These are phyloP conservation scores for Colletotrichum scovillei DNA, from an alignment of 2,329 filamentous ascomycete species.

Conservation along the genomic window DNA sequence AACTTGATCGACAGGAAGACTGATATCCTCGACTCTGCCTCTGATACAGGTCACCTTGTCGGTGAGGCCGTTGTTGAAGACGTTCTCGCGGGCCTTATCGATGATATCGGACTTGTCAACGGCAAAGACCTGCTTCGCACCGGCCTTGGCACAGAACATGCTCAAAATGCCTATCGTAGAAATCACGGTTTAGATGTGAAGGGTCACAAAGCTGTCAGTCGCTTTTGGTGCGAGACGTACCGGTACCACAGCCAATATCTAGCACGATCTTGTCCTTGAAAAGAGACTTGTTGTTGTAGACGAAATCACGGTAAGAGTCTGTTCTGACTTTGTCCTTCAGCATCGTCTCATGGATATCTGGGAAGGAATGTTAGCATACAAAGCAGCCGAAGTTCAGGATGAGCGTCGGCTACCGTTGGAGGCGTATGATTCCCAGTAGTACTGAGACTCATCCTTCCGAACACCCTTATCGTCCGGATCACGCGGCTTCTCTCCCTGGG, in stretches of 20 bases:
- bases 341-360: conserved; percentile 95
- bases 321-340: conserved; percentile 90
- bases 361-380: conserved; percentile 23
- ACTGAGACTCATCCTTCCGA: conserved; percentile 52
- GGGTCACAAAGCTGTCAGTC: not conserved
- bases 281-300: conserved; percentile 89
- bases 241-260: conserved; percentile 88
- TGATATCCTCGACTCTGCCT: conserved; percentile 90
- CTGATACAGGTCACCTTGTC: conserved; percentile 81
- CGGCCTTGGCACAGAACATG: conserved; percentile 94
- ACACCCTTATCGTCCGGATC: conserved; percentile 37
- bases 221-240: conserved; percentile 46
- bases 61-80: conserved; percentile 82
- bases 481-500: conserved; percentile 36
- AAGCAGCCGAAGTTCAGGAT: not conserved
- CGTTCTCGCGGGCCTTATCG: conserved; percentile 84
- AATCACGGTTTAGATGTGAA: not conserved
- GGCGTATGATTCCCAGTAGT: conserved; percentile 73
- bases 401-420: conserved; percentile 60
- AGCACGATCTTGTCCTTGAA: conserved; percentile 89
- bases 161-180: conserved; percentile 76
- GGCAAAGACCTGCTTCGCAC: conserved; percentile 86
- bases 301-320: conserved; percentile 93
- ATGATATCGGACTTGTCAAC: conserved; percentile 95
- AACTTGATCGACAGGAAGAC: conserved; percentile 80